Evolutionary conservation across 1,284 basidiomycete species (phyloP).

Genomic region (Rhizopogon parksii): DNA sequence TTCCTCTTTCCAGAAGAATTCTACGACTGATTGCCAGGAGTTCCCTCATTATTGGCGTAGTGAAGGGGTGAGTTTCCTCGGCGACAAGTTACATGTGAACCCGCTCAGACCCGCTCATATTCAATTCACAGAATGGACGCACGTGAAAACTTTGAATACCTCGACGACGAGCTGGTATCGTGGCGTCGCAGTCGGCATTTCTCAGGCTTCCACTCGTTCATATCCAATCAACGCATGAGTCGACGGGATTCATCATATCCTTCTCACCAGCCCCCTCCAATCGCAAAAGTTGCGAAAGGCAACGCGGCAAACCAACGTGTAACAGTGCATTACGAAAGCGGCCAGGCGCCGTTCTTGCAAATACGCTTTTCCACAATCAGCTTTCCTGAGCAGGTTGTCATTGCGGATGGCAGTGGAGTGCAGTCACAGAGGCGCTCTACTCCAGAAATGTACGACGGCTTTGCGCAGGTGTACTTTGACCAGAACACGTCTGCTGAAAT

Average conservation of each 20-base stretch:
- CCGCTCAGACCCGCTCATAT: not conserved
- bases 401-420: conserved; percentile 24
- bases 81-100: not conserved
- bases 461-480: not conserved
- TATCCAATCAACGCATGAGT: conserved; percentile 48
- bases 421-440: conserved; percentile 15
- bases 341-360: conserved; percentile 49
- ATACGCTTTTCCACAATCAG: conserved; percentile 55
- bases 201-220: conserved; percentile 37
- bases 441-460: conserved; percentile 5
- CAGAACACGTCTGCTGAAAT: conserved; percentile 10
- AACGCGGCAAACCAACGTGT: conserved; percentile 36
- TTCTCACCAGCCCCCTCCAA: not conserved
- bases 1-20: conserved; percentile 48
- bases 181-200: conserved; percentile 21
- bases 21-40: conserved; percentile 49
- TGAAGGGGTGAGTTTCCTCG: conserved; percentile 49
- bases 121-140: conserved; percentile 30
- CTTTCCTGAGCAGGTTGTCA: conserved; percentile 33
- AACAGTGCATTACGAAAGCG: conserved; percentile 44
- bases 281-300: conserved; percentile 11
- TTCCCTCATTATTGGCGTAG: conserved; percentile 50
- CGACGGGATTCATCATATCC: conserved; percentile 35
- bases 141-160: conserved; percentile 36
- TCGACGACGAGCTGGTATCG: conserved; percentile 31